A percentile compares a stretch with the other conserved stretches of the same genome.
These are phyloP conservation scores for Elongisporangium anandrum DNA, from an alignment of 352 stramenopile species.

Conservation along the genomic window DNA sequence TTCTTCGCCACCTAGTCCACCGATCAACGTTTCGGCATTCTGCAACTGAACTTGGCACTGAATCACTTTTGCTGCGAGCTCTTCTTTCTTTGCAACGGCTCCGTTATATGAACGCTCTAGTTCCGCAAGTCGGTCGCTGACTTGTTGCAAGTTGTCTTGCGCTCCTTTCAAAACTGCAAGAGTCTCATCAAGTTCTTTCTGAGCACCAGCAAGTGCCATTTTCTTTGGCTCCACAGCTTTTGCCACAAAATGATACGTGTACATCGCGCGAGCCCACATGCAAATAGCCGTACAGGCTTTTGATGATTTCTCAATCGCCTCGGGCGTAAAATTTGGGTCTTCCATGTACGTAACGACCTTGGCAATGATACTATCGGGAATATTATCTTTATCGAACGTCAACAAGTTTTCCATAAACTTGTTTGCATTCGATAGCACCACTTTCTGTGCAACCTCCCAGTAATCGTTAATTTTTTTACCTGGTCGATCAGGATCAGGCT, in stretches of 20 bases:
- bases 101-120: constrained; percentile 87
- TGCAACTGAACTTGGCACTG: constrained; percentile 88
- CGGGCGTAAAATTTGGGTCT: constrained; percentile 87
- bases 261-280: constrained; percentile 93
- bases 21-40: constrained; percentile 88
- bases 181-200: constrained; percentile 85
- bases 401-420: constrained; percentile 90
- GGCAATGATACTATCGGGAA: constrained; percentile 83
- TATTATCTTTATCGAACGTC: constrained; percentile 93
- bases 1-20: constrained; percentile 86
- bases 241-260: constrained; percentile 91
- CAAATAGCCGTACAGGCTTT: constrained; percentile 91
- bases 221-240: constrained; percentile 93
- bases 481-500: constrained; percentile 79
- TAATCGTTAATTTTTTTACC: constrained; percentile 92
- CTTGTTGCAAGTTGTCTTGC: constrained; percentile 74
- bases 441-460: constrained; percentile 87
- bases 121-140: constrained; percentile 86
- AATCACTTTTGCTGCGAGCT: constrained; percentile 69
- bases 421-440: constrained; percentile 90
- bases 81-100: constrained; percentile 85
- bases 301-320: constrained; percentile 90
- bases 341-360: constrained; percentile 85
- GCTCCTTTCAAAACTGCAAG: constrained; percentile 84
- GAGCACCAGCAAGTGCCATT: constrained; percentile 71